Evolutionary conservation across 805 yeast genomes (phyloP).

Genomic region (Metschnikowia kunwiensis): DNA sequence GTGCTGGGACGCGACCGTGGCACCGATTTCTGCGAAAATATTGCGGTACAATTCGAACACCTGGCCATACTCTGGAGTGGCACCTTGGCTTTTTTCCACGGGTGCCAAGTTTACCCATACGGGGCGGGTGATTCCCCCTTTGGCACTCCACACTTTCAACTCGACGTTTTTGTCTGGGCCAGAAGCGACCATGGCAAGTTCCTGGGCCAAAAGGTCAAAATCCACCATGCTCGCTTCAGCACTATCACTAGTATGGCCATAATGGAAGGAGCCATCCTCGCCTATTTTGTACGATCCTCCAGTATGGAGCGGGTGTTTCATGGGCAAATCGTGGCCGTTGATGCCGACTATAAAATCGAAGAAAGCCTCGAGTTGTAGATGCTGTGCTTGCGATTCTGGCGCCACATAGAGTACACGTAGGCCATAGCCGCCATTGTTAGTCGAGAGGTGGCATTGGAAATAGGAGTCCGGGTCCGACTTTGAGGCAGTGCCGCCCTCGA

Average conservation of each 20-base stretch:
- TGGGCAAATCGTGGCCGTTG: slow-evolving; percentile 63
- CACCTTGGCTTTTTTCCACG: background rate
- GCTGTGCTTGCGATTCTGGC: slow-evolving; percentile 37
- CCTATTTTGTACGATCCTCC: slow-evolving; percentile 28
- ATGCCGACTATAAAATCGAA: slow-evolving; percentile 84
- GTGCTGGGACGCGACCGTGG: slow-evolving; percentile 76
- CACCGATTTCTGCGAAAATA: slow-evolving; percentile 53
- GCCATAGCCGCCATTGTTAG: slow-evolving; percentile 42
- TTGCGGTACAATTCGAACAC: slow-evolving; percentile 21
- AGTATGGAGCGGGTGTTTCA: slow-evolving; percentile 28
- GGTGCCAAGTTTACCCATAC: slow-evolving; percentile 23
- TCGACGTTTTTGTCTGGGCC: slow-evolving; percentile 40
- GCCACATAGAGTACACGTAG: slow-evolving; percentile 37
- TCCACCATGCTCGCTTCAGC: slow-evolving; percentile 39
- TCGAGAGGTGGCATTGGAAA: slow-evolving; percentile 29
- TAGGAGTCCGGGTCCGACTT: slow-evolving; percentile 28
- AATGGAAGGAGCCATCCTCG: slow-evolving; percentile 41
- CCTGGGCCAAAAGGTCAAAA: slow-evolving; percentile 42
- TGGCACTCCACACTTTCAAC: slow-evolving; percentile 79
- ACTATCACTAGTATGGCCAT: slow-evolving; percentile 29
- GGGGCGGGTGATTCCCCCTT: slow-evolving; percentile 60
- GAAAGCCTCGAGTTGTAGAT: slow-evolving; percentile 63
- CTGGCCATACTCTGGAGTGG: slow-evolving; percentile 6
- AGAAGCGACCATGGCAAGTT: slow-evolving; percentile 33
- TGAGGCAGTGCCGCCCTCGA: slow-evolving; percentile 28